Evolutionary conservation across 805 yeast species (phyloP), one percentile per base, ranked within the genome.

Genomic region (Candida ovalis): DNA sequence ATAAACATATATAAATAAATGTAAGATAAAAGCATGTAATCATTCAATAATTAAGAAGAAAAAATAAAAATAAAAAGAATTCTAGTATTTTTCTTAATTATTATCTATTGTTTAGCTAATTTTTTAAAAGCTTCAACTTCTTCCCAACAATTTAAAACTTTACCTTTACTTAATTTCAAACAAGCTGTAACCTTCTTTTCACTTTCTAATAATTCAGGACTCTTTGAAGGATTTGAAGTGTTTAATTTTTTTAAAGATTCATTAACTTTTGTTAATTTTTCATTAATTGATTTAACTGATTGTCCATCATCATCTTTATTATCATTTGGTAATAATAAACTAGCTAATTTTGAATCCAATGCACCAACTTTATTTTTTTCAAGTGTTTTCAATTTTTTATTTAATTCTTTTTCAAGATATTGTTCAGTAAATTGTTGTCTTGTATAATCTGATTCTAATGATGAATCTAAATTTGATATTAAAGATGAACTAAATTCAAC

Each of bases 121-220:
- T 73, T 74, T 62, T 81, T 86, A 67, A 88, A 88, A 47, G 74
- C 68, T 60, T 84, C 80, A 18, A 87, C 87, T 61, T 86, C 87
- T 37, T 85, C 88, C 84, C 90, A 86, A 64, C 96, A 88, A 65
- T 86, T 82, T 64, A 88, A 75, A 21, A 86, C 82, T 62, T 75
- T 81, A 21, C 81, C 85, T 52, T 75, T 68, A 64, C 83, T 84
- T 43, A 76, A 76, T 55, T 73, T 74, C 60, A 88, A 73, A 64
- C 96, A 88, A 38, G 69, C 59, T 23, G 76, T 68, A 23, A 89
- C 80, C 10, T 71, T 58, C 7, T 60, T 56, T 67, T 85, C 81
- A 5, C 83, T 75, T 2, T 56, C 58, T 45, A 70, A 60, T 9
- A 82, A 62, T 2, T 70, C 74, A 19, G 73, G 74, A 17, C 68